These are phyloP conservation scores for Termitomyces sp. DNA, from an alignment of 768 basidiomycete species.

Conservation along the genomic window DNA sequence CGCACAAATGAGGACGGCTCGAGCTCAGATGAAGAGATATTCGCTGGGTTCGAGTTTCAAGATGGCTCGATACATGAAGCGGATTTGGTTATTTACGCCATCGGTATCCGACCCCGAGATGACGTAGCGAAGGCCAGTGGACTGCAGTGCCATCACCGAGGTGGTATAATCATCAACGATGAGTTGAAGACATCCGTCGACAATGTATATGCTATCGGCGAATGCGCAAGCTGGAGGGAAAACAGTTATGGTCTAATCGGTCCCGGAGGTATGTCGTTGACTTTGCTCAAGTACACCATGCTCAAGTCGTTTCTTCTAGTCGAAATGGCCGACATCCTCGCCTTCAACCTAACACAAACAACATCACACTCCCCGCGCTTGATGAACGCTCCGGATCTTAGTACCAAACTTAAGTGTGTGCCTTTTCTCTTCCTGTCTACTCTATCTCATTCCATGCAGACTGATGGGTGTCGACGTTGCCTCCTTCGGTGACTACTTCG, in stretches of 20 bases:
- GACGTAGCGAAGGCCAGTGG: slow-evolving; percentile 47
- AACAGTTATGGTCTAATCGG: slow-evolving; percentile 72
- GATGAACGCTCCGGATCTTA: slow-evolving; percentile 60
- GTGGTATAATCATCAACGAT: slow-evolving; percentile 58
- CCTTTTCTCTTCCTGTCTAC: not conserved
- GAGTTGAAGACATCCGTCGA: slow-evolving; percentile 48
- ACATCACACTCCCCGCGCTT: slow-evolving; percentile 25
- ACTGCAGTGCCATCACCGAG: slow-evolving; percentile 40
- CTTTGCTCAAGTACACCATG: not conserved
- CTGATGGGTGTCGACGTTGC: slow-evolving; percentile 46
- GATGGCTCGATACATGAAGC: slow-evolving; percentile 40
- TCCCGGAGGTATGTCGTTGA: slow-evolving; percentile 40
- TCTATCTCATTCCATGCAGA: not conserved
- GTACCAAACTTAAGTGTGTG: slow-evolving; percentile 54
- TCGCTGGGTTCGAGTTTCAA: slow-evolving; percentile 45
- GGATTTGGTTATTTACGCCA: slow-evolving; percentile 59
- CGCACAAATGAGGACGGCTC: slow-evolving; percentile 9
- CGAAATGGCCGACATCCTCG: slow-evolving; percentile 71
- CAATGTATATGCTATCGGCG: slow-evolving; percentile 69
- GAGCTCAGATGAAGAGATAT: slow-evolving; percentile 15
- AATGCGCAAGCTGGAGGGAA: slow-evolving; percentile 65
- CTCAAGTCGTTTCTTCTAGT: slow-evolving; percentile 23
- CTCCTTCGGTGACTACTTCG: slow-evolving; percentile 70
- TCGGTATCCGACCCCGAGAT: slow-evolving; percentile 68
- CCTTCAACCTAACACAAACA: slow-evolving; percentile 63